Base-by-base conservation (phyloP, 2,329 filamentous ascomycete species). In the Fusarium neocosmosporiellum region DNA sequence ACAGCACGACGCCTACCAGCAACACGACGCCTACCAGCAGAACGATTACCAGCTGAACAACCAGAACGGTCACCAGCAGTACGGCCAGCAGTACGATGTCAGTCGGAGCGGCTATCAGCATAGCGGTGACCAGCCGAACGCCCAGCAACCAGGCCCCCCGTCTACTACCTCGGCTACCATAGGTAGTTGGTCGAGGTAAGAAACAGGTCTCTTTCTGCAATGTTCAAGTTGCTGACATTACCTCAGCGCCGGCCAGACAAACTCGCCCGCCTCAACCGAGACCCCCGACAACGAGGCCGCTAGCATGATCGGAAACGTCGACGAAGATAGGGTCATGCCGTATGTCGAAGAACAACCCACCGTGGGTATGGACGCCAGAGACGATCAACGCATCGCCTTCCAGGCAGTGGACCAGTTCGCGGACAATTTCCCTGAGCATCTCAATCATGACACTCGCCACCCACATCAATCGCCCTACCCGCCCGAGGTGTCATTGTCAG, bases 121-220 rank as follows among this genome's bases (percentile, higher is more conserved):
- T 22, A 20, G 9, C 39, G 3, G 20, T 14, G 13, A 14, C 39
- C 39, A 24, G 20, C 11, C 4, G 39, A 22, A 14, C 39, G 20
- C 7, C 11, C 13, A 22, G n/a, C 13, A 13, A 20, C 27, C 13
- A n/a, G 27, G n/a, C n/a, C 24, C 39, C 11, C 29, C 22, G 7
- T 72, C 70, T n/a, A 14, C 33, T 16, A 16, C 24, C 27, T 5
- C 8, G n/a, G 57, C 43, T 20, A 27, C 43, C 16, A 55, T 43
- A 18, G 67, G 60, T 8, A 71, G 34, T 39, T 11, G 18, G 22
- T 5, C n/a, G 18, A 58, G 53, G 64, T 68, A 71, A 39, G 39
- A 18, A 10, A 13, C 6, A 14, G 7, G 4, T 31, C 14, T 22
- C 14, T 11, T 24, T 22, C 34, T 11, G 18, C 22, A n/a, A 55